A percentile compares a stretch with the other conserved stretches of the same genome.
Conservation (phyloP, 805 yeast genomes). For the Metschnikowia bowlesiae region DNA sequence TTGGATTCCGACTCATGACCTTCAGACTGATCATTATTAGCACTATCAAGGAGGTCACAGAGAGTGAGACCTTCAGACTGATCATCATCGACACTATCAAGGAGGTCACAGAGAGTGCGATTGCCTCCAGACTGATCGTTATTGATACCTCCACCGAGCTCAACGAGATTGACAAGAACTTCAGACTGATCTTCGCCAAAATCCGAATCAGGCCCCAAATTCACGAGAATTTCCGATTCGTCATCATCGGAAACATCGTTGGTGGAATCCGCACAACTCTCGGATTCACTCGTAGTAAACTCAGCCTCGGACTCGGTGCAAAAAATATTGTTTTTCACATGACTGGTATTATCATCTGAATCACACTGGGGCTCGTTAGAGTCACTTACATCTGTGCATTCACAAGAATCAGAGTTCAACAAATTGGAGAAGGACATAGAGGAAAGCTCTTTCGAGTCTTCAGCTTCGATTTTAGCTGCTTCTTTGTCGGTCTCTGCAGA, state of each 20-base stretch:
- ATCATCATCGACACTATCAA: neutral
- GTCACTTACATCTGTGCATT: conserved; percentile 1
- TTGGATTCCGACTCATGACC: neutral
- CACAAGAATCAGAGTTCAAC: neutral
- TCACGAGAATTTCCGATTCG: conserved; percentile 1
- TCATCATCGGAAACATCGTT: neutral
- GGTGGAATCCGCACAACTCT: neutral
- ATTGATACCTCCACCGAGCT: neutral
- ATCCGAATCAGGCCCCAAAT: neutral
- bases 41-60: neutral
- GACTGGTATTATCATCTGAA: neutral
- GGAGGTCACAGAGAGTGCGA: too few relatives aligned
- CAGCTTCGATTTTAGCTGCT: neutral
- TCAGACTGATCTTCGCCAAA: neutral
- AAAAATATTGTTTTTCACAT: neutral
- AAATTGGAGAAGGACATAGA: neutral
- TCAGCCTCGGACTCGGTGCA: neutral
- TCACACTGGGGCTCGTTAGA: neutral
- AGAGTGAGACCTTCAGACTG: neutral
- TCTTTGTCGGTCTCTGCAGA: neutral
- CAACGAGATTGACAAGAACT: neutral
- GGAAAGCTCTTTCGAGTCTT: neutral
- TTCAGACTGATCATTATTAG: neutral
- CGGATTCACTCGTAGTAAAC: neutral
- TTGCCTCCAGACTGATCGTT: neutral